A percentile compares a stretch with the other conserved stretches of the same genome.
Evolutionary conservation across 352 stramenopile genomes (phyloP).

Genomic region (Pythium utonaiense): DNA sequence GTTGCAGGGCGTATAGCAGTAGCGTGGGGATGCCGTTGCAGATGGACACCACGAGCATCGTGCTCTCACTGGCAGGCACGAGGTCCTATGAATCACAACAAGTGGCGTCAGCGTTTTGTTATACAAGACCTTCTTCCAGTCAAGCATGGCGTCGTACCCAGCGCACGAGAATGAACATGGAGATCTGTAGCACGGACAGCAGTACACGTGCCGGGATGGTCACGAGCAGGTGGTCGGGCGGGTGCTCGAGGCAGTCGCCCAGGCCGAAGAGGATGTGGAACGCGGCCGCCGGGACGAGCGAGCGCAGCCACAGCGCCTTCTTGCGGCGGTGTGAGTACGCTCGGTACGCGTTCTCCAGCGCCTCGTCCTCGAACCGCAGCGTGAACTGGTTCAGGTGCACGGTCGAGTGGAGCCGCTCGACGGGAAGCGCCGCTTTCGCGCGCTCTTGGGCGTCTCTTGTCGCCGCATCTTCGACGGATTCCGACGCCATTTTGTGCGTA

Average conservation of each 20-base stretch:
- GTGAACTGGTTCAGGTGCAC: constrained; percentile 80
- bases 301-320: constrained; percentile 81
- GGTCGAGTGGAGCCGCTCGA: constrained; percentile 51
- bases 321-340: constrained; percentile 66
- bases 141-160: constrained; percentile 32
- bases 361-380: constrained; percentile 70
- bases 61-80: constrained; percentile 53
- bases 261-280: constrained; percentile 76
- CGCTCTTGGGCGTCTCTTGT: background rate
- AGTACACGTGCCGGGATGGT: constrained; percentile 68
- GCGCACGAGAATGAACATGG: constrained; percentile 72
- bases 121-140: background rate
- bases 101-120: background rate
- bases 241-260: constrained; percentile 67
- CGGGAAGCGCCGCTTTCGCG: background rate
- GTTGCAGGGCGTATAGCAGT: constrained; percentile 65
- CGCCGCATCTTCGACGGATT: background rate
- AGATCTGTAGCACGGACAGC: constrained; percentile 62
- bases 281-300: constrained; percentile 61
- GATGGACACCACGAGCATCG: constrained; percentile 71
- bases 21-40: constrained; percentile 69
- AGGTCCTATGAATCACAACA: constrained; percentile 38
- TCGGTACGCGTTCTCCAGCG: constrained; percentile 61
- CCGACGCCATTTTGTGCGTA: background rate
- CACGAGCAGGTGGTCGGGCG: constrained; percentile 60